phyloP scores from a whole-genome alignment of 2,329 filamentous ascomycete species.

The Leptographium flavum region DNA sequence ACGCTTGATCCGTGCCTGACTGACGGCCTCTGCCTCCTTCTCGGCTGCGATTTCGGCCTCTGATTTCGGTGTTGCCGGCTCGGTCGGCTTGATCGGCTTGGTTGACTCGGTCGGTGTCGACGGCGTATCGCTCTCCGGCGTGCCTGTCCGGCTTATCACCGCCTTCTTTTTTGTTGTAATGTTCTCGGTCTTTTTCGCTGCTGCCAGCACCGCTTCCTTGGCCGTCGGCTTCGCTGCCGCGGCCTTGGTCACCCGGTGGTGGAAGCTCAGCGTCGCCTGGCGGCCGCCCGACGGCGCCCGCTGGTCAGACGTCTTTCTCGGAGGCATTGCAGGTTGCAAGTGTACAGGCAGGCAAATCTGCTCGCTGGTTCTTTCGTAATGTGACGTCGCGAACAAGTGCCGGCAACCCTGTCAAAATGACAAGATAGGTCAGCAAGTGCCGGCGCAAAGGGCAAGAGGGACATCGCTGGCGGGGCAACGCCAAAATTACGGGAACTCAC shows the following conservation, averaged over 20 bases:
- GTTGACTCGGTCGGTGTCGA: slow-evolving; percentile 12
- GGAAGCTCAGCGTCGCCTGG: slow-evolving; percentile 44
- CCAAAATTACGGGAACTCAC: slow-evolving; percentile 33
- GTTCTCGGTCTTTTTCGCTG: background rate
- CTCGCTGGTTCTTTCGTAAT: too few species aligned
- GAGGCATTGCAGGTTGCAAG: slow-evolving; percentile 22
- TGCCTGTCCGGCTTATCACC: slow-evolving; percentile 3
- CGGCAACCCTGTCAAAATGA: too few species aligned
- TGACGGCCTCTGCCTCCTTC: slow-evolving; percentile 47
- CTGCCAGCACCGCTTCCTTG: slow-evolving; percentile 26
- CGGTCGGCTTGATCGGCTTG: background rate
- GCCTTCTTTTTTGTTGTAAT: background rate
- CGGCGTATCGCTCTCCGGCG: slow-evolving; percentile 14
- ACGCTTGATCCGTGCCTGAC: slow-evolving; percentile 51
- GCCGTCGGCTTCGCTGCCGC: slow-evolving; percentile 26
- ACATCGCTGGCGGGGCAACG: slow-evolving; percentile 37
- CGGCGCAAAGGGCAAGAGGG: too few species aligned
- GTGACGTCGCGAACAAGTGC: too few species aligned
- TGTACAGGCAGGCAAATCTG: background rate
- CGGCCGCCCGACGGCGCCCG: slow-evolving; percentile 18
- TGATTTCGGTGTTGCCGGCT: slow-evolving; percentile 20
- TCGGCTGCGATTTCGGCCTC: slow-evolving; percentile 39
- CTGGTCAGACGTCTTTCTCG: slow-evolving; percentile 30
- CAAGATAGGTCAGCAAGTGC: too few species aligned
- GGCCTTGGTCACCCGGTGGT: slow-evolving; percentile 39